Base-by-base conservation (phyloP, 345 rosid genomes). In the Brassica incana region DNA sequence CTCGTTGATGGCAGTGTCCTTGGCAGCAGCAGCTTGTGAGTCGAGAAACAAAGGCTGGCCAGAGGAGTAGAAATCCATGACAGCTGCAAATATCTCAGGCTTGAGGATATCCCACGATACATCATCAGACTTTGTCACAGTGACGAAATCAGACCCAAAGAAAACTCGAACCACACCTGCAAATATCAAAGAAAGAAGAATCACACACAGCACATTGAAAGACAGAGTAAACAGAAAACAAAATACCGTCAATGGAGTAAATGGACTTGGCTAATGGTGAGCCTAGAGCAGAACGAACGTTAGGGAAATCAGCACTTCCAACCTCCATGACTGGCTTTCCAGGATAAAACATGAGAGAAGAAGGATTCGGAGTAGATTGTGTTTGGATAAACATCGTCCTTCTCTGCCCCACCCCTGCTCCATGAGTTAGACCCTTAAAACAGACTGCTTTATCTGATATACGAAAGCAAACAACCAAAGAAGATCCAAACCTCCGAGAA, bases 41-140 rank as follows among this genome's bases (percentile, higher is more conserved):
- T 93, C 98, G 8, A 88, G 81, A 90, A 95, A 93, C 82, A 95
- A 83, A 65, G 97, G 85, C 81, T 88, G 88, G 45, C 98, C 97
- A 78, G 97, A 95, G 63, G 98, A 88, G 80, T 95, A 93, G 72
- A 95, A 95, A 71, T 95, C 99, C 98, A 90, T 93, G 56, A 95
- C 86, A 6, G 87, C 97, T 10, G 98, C 98, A 88, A 95, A 93
- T 8, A 91, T 78, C 76, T 95, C 97, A 83, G 98, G 98, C 83
- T 91, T 91, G 48, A 95, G 86, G 5, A 90, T 45, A 78, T 95
- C 98, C 99, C 98, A 95, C 8, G 95, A 77, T n/a, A 82, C 63
- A 77, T 95, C 97, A 72, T 95, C 98, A 18, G 93, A 88, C 67
- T 95, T 95, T 70, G 99, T 95, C 4, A 93, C 89, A 45, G 97